Base-by-base conservation (phyloP, 371 early-diverging fungal species). In the Actinomortierella wolfii region DNA sequence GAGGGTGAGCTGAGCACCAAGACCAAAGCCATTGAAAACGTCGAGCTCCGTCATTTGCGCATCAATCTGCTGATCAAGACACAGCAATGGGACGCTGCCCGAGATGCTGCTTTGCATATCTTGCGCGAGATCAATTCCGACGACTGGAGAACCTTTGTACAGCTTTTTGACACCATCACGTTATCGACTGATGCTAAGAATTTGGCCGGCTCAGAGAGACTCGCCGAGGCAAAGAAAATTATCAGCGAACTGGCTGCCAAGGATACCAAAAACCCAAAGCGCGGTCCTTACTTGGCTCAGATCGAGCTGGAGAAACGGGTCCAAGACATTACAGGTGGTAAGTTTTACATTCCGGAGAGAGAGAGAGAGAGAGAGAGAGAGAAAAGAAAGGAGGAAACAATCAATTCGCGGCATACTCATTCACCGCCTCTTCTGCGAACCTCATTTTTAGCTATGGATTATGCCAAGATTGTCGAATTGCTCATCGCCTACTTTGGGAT, bases 281-380 rank as follows among this genome's bases (percentile, higher is more conserved):
- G 90, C 20, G 88, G 87, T 0, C 90, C 94, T 0, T 92, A 86
- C 69, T 76, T 94, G 48, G 93, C 89, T 5, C 87, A 90, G 63
- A 67, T 92, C 14, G 86, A 91, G 52, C 76, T 89, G n/a, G 81
- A 85, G 24, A 82, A 82, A 64, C 59, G 70, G 8, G 62, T 62
- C 13, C 68, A 59, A 21, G 71, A 62, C 3, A 67, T 64, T 48
- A 67, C 54, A 21, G 67, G 61, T 71, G 11, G 43, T 46, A 63
- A 51, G 43, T 34, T 34, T 34, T 34, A 11, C 34, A 6, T 34
- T 4, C 11, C 34, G 7, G 11, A 34, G 7, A 34, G 11, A 4
- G 34, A 34, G 34, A 11, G 11, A 11, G 11, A 4, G 11, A 34
- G 34, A 11, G 34, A 6, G 34, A 34, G 34, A 34, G 34, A 23